Base-by-base conservation (phyloP, 441 rosid species). In the Aquilaria agallochum region DNA sequence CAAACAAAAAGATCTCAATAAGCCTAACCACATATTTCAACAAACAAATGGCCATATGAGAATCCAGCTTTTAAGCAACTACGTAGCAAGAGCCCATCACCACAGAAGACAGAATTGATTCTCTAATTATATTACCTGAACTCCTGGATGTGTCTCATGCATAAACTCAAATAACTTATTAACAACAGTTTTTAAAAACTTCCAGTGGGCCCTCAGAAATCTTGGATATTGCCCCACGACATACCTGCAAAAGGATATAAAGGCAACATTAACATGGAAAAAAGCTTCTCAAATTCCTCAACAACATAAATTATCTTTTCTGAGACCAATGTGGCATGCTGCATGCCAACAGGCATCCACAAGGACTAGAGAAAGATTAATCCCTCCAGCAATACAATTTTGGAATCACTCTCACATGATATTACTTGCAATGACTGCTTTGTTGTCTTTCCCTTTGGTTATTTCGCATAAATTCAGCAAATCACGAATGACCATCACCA, bases 71-170 rank as follows among this genome's bases (percentile, higher is more conserved):
- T 20, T 20, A 20, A 20, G 27, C 27, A 20, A 20, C 27, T 20
- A 20, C 1, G 27, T 20, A 20, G 27, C 27, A 20, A 20, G 27
- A 20, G 27, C 27, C 30, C 31, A 12, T 27, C 40, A 40, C 6
- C 31, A 30, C 14, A 10, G 33, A 53, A 14, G 15, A 50, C 3
- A 42, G 45, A 51, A 31, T 12, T n/a, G 48, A n/a, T n/a, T 40
- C 31, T 31, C 53, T 58, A 40, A 27, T 58, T 36, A 51, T 32
- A 14, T 53, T 62, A 95, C 98, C 99, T 96, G 99, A 72, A 96
- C 99, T 68, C 99, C 98, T 49, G 98, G 99, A 81, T 96, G 99
- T 48, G 97, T 87, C 82, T 96, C 99, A 60, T 96, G 99, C 99
- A 96, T 96, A 76, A 96, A 96, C 80, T 96, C 99, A 64, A 93